Conservation (phyloP, 2,329 filamentous ascomycete species). For the Cryphonectria carpinicola region DNA sequence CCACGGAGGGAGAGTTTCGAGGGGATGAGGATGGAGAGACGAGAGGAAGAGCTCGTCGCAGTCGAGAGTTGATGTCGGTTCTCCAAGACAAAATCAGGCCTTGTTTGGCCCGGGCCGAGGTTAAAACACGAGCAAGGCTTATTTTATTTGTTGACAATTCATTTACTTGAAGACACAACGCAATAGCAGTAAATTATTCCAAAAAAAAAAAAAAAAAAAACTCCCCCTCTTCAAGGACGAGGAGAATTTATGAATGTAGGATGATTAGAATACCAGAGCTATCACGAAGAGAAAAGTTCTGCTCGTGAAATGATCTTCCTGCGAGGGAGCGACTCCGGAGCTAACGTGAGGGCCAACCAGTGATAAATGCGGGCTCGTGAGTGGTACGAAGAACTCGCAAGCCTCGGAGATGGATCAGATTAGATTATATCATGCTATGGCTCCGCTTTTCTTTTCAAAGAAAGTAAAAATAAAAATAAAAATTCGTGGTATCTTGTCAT, state of each 20-base stretch:
- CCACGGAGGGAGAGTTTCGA: not conserved
- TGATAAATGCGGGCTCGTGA: constrained; percentile 2
- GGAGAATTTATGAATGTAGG: not conserved
- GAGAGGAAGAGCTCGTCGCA: not conserved
- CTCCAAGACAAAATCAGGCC: not conserved
- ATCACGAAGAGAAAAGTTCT: not conserved
- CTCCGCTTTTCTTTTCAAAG: not conserved
- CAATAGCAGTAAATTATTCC: not conserved
- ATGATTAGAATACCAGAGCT: not conserved
- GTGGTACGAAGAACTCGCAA: constrained; percentile 4
- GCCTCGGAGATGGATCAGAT: constrained; percentile 15
- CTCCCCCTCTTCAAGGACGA: not conserved
- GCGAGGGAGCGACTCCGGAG: constrained; percentile 16
- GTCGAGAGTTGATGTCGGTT: not conserved
- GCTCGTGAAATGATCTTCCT: not conserved
- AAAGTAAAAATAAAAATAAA: too few species aligned
- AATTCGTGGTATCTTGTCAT: too few species aligned
- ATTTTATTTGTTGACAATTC: too few species aligned
- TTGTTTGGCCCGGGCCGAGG: not conserved
- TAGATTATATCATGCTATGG: constrained; percentile 1
- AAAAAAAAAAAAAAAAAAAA: not conserved
- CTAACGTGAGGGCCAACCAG: constrained; percentile 19
- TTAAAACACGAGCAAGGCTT: not conserved
- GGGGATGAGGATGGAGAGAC: not conserved
- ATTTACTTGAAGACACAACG: too few species aligned